Conservation (phyloP, 2,329 filamentous ascomycete genomes). For the Colletotrichum sp. region DNA sequence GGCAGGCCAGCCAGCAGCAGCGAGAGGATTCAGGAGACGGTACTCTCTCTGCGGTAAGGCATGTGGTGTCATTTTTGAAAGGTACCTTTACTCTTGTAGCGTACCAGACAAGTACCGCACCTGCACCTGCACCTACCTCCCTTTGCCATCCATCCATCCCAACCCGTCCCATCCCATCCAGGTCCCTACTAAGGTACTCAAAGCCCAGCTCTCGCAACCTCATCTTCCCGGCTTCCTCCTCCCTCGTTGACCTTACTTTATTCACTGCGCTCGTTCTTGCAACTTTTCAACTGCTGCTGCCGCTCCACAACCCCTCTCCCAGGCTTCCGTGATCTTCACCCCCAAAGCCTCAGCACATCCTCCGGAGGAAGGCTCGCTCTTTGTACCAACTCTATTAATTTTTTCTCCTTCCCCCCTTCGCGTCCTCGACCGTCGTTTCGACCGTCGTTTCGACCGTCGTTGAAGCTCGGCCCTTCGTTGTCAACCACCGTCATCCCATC, state of each 20-base stretch:
- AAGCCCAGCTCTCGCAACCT: neutral
- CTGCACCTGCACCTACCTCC: neutral
- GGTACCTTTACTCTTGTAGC: neutral
- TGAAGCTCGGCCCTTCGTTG: neutral
- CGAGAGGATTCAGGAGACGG: neutral
- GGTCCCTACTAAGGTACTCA: neutral
- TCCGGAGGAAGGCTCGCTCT: neutral
- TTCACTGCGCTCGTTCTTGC: constrained; percentile 16
- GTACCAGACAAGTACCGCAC: neutral
- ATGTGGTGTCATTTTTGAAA: constrained; percentile 16
- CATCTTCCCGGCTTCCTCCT: neutral
- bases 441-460: neutral
- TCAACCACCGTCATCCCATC: neutral
- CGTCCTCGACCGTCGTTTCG: neutral
- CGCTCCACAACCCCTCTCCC: neutral
- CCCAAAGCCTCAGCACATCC: neutral
- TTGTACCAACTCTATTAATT: constrained; percentile 3
- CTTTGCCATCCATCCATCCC: neutral
- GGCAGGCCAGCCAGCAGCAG: neutral
- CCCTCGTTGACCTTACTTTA: neutral
- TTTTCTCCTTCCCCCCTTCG: neutral
- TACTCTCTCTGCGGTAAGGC: neutral
- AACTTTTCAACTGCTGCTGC: neutral
- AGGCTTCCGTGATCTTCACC: neutral
- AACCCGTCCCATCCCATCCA: neutral